These are phyloP conservation scores for Wallacemonas sp. DNA, from an alignment of 208 protist species.

Conservation along the genomic window DNA sequence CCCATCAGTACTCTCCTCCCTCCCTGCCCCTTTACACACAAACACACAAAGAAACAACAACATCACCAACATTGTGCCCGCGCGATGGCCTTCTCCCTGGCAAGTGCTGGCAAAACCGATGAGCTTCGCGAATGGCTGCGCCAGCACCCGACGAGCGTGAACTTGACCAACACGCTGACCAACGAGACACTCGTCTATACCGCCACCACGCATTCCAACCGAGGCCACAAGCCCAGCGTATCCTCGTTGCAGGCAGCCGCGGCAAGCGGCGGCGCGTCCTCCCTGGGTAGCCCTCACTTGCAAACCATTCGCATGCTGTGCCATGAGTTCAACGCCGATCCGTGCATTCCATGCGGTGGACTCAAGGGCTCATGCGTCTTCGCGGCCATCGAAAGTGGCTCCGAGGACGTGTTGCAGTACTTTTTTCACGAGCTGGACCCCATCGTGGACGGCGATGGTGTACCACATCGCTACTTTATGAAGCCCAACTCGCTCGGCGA, in stretches of 20 bases:
- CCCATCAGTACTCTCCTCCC: no score
- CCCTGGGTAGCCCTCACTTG: constrained; percentile 21
- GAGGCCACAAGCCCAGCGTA: constrained; percentile 2
- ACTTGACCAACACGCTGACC: constrained; percentile 33
- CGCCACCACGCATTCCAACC: constrained; percentile 29
- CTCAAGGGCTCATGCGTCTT: constrained; percentile 55
- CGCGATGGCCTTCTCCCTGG: constrained; percentile 47
- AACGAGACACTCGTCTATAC: constrained; percentile 57
- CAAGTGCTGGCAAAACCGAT: constrained; percentile 40
- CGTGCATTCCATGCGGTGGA: constrained; percentile 45
- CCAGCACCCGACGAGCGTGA: constrained; percentile 42
- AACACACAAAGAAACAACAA: not conserved
- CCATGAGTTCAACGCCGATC: constrained; percentile 66
- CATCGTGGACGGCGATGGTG: constrained; percentile 6
- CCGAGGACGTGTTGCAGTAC: constrained; percentile 36
- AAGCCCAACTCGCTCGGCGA: constrained; percentile 39
- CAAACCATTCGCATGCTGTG: constrained; percentile 53
- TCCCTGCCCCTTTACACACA: no score
- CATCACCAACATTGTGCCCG: not conserved
- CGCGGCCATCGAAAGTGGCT: constrained; percentile 32
- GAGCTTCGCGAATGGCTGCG: constrained; percentile 59
- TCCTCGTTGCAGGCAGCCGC: constrained; percentile 7
- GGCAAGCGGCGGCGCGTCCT: not conserved
- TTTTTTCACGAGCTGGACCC: constrained; percentile 33
- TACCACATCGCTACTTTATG: constrained; percentile 7